These are phyloP conservation scores for Rhodotorula diobovata DNA, from an alignment of 768 basidiomycete species.

Conservation along the genomic window DNA sequence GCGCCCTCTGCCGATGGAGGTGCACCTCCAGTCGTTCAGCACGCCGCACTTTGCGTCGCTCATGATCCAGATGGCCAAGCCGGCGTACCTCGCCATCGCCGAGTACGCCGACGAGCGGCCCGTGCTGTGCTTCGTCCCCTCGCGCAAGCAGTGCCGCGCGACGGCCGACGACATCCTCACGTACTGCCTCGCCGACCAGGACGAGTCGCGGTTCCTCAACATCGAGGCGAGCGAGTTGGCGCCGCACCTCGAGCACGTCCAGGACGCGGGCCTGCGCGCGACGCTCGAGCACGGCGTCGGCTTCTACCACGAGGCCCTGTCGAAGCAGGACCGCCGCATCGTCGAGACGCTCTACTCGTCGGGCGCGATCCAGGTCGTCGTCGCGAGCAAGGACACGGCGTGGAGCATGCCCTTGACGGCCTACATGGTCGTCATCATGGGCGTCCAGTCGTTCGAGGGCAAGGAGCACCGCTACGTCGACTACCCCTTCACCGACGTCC, in stretches of 20 bases:
- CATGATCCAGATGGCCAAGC: constrained; percentile 99
- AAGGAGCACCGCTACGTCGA: constrained; percentile 97
- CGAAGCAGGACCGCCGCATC: constrained; percentile 86
- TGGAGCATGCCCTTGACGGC: constrained; percentile 92
- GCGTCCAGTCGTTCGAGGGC: constrained; percentile 94
- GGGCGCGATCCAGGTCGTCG: constrained; percentile 88
- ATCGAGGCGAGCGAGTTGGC: constrained; percentile 75
- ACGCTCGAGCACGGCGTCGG: constrained; percentile 84
- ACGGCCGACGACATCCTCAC: constrained; percentile 86
- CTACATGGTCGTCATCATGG: constrained; percentile 99
- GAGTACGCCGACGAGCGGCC: constrained; percentile 83
- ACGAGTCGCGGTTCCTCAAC: constrained; percentile 81
- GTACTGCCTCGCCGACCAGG: constrained; percentile 81
- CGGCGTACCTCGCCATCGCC: constrained; percentile 84
- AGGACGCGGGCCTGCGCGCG: constrained; percentile 69
- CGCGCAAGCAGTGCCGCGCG: constrained; percentile 84
- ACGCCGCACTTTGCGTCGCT: constrained; percentile 97
- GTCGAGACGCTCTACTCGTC: constrained; percentile 87
- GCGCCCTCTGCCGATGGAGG: constrained; percentile 94
- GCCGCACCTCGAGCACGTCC: constrained; percentile 79
- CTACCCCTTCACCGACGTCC: constrained; percentile 95
- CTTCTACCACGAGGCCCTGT: constrained; percentile 90
- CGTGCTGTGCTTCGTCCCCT: constrained; percentile 86
- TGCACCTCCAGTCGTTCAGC: constrained; percentile 90
- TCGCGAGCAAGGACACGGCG: constrained; percentile 94